These are phyloP conservation scores for Pinus tabuliformis DNA, from an alignment of 75 land plant species.

Conservation along the genomic window DNA sequence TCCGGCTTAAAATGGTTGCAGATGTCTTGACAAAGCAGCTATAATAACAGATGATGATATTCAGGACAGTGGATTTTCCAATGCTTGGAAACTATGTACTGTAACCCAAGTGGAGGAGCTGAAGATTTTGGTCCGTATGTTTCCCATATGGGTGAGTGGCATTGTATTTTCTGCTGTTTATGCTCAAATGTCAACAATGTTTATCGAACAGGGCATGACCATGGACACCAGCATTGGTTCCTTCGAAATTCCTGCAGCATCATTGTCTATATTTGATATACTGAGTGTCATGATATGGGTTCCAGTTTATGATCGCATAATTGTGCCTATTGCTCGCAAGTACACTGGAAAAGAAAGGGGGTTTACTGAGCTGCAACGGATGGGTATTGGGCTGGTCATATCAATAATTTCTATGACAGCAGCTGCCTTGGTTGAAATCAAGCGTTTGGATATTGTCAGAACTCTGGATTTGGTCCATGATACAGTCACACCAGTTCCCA, in stretches of 20 bases:
- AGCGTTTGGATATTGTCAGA: constrained; percentile 28
- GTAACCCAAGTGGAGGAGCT: constrained; percentile 83
- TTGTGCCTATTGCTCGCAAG: constrained; percentile 65
- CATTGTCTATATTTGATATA: constrained; percentile 61
- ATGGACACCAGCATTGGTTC: constrained; percentile 56
- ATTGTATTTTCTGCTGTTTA: constrained; percentile 65
- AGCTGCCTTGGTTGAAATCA: constrained; percentile 48
- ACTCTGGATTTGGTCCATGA: neutral
- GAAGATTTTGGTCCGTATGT: constrained; percentile 56
- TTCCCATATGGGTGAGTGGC: constrained; percentile 73
- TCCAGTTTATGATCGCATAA: constrained; percentile 66
- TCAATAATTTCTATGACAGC: constrained; percentile 62
- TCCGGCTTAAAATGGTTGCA: constrained; percentile 9
- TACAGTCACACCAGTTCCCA: constrained; percentile 23
- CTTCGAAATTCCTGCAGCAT: constrained; percentile 66
- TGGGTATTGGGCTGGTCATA: constrained; percentile 80
- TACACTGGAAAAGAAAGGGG: constrained; percentile 67
- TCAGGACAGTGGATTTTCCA: constrained; percentile 23
- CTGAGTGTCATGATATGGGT: constrained; percentile 82
- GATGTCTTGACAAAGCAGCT: constrained; percentile 61
- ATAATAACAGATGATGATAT: constrained; percentile 40
- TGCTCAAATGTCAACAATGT: constrained; percentile 77
- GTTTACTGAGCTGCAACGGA: constrained; percentile 69
- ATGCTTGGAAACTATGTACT: constrained; percentile 68
- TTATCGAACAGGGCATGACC: constrained; percentile 70